Conservation (phyloP, 75 land plant species). For the Selaginella moellendorffii region DNA sequence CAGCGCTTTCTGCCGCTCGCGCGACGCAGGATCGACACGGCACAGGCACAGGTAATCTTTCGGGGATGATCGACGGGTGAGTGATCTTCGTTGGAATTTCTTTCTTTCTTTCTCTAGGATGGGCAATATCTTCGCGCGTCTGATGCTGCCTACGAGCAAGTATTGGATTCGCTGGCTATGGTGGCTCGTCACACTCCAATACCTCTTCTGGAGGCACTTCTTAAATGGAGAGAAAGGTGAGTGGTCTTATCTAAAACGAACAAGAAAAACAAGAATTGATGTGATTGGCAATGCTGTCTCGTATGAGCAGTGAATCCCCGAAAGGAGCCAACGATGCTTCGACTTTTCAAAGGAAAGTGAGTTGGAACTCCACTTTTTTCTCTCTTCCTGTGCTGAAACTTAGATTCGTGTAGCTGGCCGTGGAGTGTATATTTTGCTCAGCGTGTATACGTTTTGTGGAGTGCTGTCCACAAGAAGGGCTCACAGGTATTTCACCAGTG, state of each 20-base stretch:
- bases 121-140: conserved; percentile 94
- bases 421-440: conserved; percentile 97
- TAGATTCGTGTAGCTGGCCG: conserved; percentile 59
- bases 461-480: conserved; percentile 95
- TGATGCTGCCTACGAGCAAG: conserved; percentile 98
- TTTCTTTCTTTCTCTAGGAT: conserved; percentile 42
- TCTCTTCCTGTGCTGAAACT: not conserved
- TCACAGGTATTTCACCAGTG: conserved; percentile 51
- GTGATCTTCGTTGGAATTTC: not conserved
- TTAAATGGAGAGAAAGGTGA: conserved; percentile 91
- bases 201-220: conserved; percentile 89
- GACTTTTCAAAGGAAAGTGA: conserved; percentile 94
- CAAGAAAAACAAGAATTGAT: no score
- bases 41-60: conserved; percentile 71
- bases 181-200: conserved; percentile 93
- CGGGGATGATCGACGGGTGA: not conserved
- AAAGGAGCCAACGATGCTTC: conserved; percentile 95
- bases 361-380: not conserved
- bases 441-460: conserved; percentile 98
- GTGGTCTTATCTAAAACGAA: no score
- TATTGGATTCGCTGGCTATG: conserved; percentile 94
- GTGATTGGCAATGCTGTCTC: no score
- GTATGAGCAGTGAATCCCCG: conserved; percentile 79
- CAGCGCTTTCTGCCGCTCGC: conserved; percentile 95
- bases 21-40: conserved; percentile 92